phyloP scores from a whole-genome alignment of 2,329 filamentous ascomycete genomes.

The Seiridium unicorne region DNA sequence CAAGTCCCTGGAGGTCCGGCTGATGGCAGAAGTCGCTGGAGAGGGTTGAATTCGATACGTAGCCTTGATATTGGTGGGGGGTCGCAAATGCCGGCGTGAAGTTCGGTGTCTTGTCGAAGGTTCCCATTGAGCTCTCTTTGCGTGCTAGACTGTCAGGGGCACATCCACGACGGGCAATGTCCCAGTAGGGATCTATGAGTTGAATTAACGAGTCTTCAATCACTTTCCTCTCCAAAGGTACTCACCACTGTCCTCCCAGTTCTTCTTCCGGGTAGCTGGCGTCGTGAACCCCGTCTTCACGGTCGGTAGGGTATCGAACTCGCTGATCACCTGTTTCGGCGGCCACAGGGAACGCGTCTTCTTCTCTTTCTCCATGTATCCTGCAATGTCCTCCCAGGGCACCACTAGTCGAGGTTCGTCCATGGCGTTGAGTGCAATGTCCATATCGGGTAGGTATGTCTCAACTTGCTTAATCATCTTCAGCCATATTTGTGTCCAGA shows the following conservation, averaged over 20 bases:
- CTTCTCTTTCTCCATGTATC: constrained; percentile 51
- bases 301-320: constrained; percentile 41
- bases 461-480: constrained; percentile 52
- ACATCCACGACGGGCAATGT: constrained; percentile 58
- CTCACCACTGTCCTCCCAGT: constrained; percentile 53
- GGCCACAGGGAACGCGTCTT: constrained; percentile 42
- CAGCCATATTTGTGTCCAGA: constrained; percentile 57
- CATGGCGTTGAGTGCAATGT: constrained; percentile 65
- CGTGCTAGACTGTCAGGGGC: constrained; percentile 61
- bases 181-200: constrained; percentile 51
- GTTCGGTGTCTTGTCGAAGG: constrained; percentile 42
- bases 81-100: constrained; percentile 45
- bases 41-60: constrained; percentile 60
- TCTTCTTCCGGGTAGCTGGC: constrained; percentile 35
- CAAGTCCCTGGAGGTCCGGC: constrained; percentile 59
- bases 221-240: not conserved
- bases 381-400: constrained; percentile 60
- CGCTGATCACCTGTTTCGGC: constrained; percentile 40
- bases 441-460: constrained; percentile 62
- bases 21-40: constrained; percentile 65
- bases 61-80: constrained; percentile 54
- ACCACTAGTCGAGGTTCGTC: constrained; percentile 65
- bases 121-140: constrained; percentile 37
- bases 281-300: constrained; percentile 34
- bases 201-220: no score